Percentiles rank a stretch among this genome's conserved stretches.
These are phyloP conservation scores for Vitellaria paradoxa DNA, from an alignment of 179 eudicot species.

Conservation along the genomic window DNA sequence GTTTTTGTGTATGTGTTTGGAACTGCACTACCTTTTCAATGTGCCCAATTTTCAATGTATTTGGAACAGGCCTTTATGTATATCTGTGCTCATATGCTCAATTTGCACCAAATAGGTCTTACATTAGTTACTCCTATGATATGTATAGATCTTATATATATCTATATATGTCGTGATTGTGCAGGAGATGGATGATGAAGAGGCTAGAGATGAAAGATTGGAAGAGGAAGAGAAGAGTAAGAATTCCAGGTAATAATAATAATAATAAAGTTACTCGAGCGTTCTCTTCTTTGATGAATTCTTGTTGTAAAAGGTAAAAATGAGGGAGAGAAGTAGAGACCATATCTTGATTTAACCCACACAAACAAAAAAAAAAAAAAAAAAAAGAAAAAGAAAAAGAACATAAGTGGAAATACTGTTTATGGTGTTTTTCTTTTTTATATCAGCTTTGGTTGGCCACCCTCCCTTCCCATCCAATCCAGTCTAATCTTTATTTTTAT, in stretches of 20 bases:
- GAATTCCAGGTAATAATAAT: conserved; percentile 34
- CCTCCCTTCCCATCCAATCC: conserved; percentile 34
- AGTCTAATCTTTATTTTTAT: not conserved
- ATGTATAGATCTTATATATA: not conserved
- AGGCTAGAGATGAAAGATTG: conserved; percentile 12
- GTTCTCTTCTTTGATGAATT: conserved; percentile 10
- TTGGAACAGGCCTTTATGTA: conserved; percentile 3
- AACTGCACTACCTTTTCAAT: conserved; percentile 8
- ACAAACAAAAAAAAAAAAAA: not conserved
- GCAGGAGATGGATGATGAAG: conserved; percentile 25
- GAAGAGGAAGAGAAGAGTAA: conserved; percentile 18
- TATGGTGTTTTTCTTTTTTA: conserved; percentile 13
- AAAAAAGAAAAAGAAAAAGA: not conserved
- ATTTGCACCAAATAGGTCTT: not conserved
- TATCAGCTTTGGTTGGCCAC: conserved; percentile 18
- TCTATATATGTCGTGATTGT: not conserved
- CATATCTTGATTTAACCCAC: conserved; percentile 12
- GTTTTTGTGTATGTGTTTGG: not conserved
- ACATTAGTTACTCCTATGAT: not conserved
- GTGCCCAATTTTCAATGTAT: too few relatives aligned
- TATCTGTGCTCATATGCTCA: not conserved
- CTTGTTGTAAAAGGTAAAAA: conserved; percentile 12
- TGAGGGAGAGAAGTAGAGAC: not conserved
- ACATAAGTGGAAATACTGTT: conserved; percentile 41
- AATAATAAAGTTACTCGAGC: not conserved